These are phyloP conservation scores for Boletus fagicola DNA, from an alignment of 768 basidiomycete species.

Conservation along the genomic window DNA sequence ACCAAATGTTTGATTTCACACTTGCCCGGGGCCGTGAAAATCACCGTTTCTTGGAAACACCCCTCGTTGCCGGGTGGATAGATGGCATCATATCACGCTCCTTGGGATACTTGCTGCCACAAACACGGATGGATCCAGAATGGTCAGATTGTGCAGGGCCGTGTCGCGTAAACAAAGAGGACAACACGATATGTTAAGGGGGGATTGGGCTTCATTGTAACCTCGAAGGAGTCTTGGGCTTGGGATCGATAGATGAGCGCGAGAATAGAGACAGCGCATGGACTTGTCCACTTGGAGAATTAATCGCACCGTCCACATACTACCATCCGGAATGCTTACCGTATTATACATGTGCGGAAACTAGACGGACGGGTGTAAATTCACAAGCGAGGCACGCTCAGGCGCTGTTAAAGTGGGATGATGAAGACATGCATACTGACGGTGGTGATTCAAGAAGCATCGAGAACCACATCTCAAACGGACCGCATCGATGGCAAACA, in stretches of 20 bases:
- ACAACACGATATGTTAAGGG: neutral
- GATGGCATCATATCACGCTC: neutral
- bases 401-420: conserved; percentile 7
- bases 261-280: conserved; percentile 1
- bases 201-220: neutral
- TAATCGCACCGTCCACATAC: neutral
- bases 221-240: neutral
- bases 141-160: conserved; percentile 7
- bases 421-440: neutral
- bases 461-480: neutral
- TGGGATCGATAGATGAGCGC: conserved; percentile 7
- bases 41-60: neutral
- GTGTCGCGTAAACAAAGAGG: conserved; percentile 12
- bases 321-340: neutral
- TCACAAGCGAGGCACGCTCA: neutral
- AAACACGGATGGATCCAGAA: neutral
- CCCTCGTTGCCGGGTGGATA: conserved; percentile 8
- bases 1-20: conserved; percentile 7
- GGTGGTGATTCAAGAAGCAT: neutral
- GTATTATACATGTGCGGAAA: conserved; percentile 6
- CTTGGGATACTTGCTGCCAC: neutral
- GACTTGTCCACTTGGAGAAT: neutral
- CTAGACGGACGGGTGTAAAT: conserved; percentile 3
- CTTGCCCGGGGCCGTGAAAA: conserved; percentile 6
- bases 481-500: neutral